phyloP scores from a whole-genome alignment of 768 basidiomycete genomes.

The Kwoniella mangroviensis region DNA sequence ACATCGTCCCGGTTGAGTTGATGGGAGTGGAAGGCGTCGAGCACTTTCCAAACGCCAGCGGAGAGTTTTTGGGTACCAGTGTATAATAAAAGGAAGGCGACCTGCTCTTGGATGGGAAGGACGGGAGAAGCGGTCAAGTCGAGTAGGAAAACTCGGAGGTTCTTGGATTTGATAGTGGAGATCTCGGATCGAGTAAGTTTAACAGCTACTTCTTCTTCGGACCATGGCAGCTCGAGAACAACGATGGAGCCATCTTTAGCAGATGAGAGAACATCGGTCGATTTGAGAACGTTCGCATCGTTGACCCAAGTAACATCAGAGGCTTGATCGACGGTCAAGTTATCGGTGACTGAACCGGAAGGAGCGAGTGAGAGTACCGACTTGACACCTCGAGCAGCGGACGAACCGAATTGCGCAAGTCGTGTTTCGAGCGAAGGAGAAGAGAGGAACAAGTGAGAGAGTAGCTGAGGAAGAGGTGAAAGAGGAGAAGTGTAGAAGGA shows the following conservation, averaged over 20 bases:
- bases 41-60: slow-evolving; percentile 59
- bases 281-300: slow-evolving; percentile 76
- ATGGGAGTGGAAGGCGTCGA: slow-evolving; percentile 56
- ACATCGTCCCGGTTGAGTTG: slow-evolving; percentile 62
- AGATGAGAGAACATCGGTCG: slow-evolving; percentile 72
- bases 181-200: slow-evolving; percentile 67
- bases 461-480: slow-evolving; percentile 64
- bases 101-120: slow-evolving; percentile 65
- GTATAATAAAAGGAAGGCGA: slow-evolving; percentile 83
- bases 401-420: slow-evolving; percentile 55
- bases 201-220: slow-evolving; percentile 70
- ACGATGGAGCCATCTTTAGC: slow-evolving; percentile 68
- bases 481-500: slow-evolving; percentile 69
- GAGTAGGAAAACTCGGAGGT: slow-evolving; percentile 59
- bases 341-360: slow-evolving; percentile 37
- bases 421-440: slow-evolving; percentile 60
- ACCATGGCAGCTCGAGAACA: slow-evolving; percentile 80
- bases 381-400: slow-evolving; percentile 56
- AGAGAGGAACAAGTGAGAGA: slow-evolving; percentile 57
- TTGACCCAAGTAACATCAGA: slow-evolving; percentile 71
- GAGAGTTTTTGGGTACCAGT: slow-evolving; percentile 59
- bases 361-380: slow-evolving; percentile 57
- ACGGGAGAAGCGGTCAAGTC: slow-evolving; percentile 59
- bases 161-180: slow-evolving; percentile 62
- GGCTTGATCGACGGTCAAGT: slow-evolving; percentile 63